Conservation (phyloP, 1,139 yeast species). For the Kodamaea plutei region DNA sequence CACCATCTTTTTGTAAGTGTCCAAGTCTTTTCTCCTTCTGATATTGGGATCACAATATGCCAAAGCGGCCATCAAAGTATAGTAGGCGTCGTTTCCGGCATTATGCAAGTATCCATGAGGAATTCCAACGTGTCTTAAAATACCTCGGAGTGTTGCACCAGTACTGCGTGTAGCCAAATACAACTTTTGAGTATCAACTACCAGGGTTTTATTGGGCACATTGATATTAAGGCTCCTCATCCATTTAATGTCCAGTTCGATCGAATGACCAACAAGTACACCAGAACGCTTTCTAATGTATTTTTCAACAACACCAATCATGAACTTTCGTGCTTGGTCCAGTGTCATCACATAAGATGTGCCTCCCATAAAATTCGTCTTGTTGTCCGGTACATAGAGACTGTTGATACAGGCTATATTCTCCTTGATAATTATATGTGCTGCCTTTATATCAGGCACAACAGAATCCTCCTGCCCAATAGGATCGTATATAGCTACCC, state of each 20-base stretch:
- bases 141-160: conserved; percentile 20
- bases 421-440: conserved; percentile 19
- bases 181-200: conserved; percentile 19
- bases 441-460: conserved; percentile 15
- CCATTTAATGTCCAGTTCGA: conserved; percentile 22
- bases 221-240: conserved; percentile 15
- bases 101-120: conserved; percentile 24
- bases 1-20: conserved; percentile 9
- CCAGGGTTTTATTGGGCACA: conserved; percentile 10
- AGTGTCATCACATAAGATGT: conserved; percentile 14
- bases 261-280: conserved; percentile 21
- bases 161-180: conserved; percentile 13
- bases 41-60: conserved; percentile 20
- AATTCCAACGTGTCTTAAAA: conserved; percentile 17
- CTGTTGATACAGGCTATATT: conserved; percentile 14
- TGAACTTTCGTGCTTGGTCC: conserved; percentile 11
- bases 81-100: conserved; percentile 28
- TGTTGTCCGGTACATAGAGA: conserved; percentile 20
- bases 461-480: conserved; percentile 12
- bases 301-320: conserved; percentile 12
- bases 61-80: conserved; percentile 23
- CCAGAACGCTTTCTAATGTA: conserved; percentile 14
- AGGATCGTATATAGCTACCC: conserved; percentile 22
- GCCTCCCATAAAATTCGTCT: conserved; percentile 18
- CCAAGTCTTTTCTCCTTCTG: conserved; percentile 15